A percentile compares a stretch with the other conserved stretches of the same genome.
These are phyloP conservation scores for Termitomyces sp. DNA, from an alignment of 768 basidiomycete species.

Conservation along the genomic window DNA sequence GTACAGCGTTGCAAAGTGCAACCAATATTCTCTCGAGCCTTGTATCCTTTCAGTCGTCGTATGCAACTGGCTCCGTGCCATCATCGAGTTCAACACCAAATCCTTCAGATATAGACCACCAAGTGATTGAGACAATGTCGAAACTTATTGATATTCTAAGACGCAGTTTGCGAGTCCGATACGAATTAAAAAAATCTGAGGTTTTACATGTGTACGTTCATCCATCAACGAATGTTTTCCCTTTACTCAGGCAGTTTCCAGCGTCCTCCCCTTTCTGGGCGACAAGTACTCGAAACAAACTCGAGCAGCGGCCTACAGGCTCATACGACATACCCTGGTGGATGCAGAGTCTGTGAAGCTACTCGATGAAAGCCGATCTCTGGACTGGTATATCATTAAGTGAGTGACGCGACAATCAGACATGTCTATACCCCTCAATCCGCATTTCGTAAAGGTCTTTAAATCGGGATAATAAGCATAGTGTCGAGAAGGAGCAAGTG, in stretches of 20 bases:
- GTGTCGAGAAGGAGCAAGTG: slow-evolving; percentile 86
- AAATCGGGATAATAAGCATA: slow-evolving; percentile 76
- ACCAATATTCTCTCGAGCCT: slow-evolving; percentile 53
- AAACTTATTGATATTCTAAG: slow-evolving; percentile 62
- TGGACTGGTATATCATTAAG: slow-evolving; percentile 94
- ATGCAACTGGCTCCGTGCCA: slow-evolving; percentile 21
- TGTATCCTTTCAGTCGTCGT: slow-evolving; percentile 30
- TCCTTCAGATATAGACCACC: slow-evolving; percentile 40
- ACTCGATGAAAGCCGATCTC: slow-evolving; percentile 47
- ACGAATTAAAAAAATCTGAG: slow-evolving; percentile 65
- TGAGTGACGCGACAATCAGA: slow-evolving; percentile 23
- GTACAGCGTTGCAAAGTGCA: slow-evolving; percentile 64
- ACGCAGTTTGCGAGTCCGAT: slow-evolving; percentile 68
- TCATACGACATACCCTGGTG: slow-evolving; percentile 73
- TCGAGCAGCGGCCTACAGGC: slow-evolving; percentile 77
- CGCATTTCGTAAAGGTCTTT: slow-evolving; percentile 51
- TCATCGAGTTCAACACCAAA: slow-evolving; percentile 32
- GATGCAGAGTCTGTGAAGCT: slow-evolving; percentile 66
- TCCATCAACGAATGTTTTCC: not conserved
- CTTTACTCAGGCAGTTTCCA: slow-evolving; percentile 26
- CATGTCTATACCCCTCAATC: slow-evolving; percentile 3
- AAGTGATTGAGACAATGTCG: slow-evolving; percentile 58
- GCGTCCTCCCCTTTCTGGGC: slow-evolving; percentile 73
- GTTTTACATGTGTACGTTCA: slow-evolving; percentile 68
- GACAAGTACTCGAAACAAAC: slow-evolving; percentile 69